A percentile compares a stretch with the other conserved stretches of the same genome.
These are phyloP conservation scores for Fusarium haematococcum DNA, from an alignment of 2,329 filamentous ascomycete species.

Conservation along the genomic window DNA sequence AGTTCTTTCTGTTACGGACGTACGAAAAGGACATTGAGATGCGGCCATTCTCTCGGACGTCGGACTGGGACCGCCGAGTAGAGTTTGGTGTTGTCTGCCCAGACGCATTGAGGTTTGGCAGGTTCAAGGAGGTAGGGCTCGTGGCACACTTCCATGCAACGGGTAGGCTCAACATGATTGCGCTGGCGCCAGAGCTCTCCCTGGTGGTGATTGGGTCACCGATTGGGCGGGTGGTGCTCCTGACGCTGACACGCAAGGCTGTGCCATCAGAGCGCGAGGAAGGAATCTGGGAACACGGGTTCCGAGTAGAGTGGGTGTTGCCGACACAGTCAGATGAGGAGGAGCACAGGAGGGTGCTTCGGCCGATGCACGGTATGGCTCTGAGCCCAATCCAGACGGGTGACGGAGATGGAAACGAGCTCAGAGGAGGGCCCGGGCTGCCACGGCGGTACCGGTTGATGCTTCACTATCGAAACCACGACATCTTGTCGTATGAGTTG, in stretches of 20 bases:
- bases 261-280: slow-evolving; percentile 34
- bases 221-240: slow-evolving; percentile 73
- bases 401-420: slow-evolving; percentile 29
- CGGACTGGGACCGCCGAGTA: slow-evolving; percentile 22
- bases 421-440: slow-evolving; percentile 32
- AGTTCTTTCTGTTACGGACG: slow-evolving; percentile 58
- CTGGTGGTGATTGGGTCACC: slow-evolving; percentile 75
- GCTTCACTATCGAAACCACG: slow-evolving; percentile 78
- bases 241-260: slow-evolving; percentile 63
- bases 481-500: slow-evolving; percentile 77
- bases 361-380: slow-evolving; percentile 74
- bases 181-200: slow-evolving; percentile 76
- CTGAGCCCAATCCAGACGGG: slow-evolving; percentile 71
- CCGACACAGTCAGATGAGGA: slow-evolving; percentile 62
- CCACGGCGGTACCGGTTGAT: slow-evolving; percentile 73
- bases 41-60: slow-evolving; percentile 46
- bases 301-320: slow-evolving; percentile 66
- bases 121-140: slow-evolving; percentile 34
- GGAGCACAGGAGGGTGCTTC: slow-evolving; percentile 55
- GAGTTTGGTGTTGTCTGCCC: slow-evolving; percentile 50
- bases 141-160: slow-evolving; percentile 49
- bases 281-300: slow-evolving; percentile 53
- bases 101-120: slow-evolving; percentile 44
- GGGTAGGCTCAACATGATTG: slow-evolving; percentile 67
- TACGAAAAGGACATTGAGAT: slow-evolving; percentile 63